Evolutionary conservation across 352 stramenopile species (phyloP).

Genomic region (Phytophthora macrochlamydospora): DNA sequence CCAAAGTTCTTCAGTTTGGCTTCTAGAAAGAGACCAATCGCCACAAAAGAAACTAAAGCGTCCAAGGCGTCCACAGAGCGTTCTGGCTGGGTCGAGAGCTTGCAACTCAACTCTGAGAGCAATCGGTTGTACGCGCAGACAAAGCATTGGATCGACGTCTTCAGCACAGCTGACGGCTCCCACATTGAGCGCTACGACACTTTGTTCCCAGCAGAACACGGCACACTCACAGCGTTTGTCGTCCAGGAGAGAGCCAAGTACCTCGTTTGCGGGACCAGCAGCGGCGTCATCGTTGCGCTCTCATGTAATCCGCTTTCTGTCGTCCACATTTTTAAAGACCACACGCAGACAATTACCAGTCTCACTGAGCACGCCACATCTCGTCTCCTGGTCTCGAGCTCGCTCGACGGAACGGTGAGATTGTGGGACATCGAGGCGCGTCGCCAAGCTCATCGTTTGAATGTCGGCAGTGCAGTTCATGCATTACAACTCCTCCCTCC

Average conservation of each 20-base stretch:
- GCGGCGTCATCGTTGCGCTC: constrained; percentile 59
- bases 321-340: constrained; percentile 73
- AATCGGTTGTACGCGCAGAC: constrained; percentile 57
- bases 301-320: constrained; percentile 61
- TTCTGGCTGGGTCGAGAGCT: constrained; percentile 48
- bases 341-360: constrained; percentile 62
- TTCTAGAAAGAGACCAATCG: constrained; percentile 14
- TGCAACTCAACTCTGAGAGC: constrained; percentile 52
- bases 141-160: constrained; percentile 58
- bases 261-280: constrained; percentile 63
- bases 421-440: constrained; percentile 74
- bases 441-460: constrained; percentile 64
- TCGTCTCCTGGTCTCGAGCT: constrained; percentile 67
- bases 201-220: constrained; percentile 55
- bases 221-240: constrained; percentile 67
- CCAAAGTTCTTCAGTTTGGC: constrained; percentile 49
- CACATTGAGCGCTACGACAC: constrained; percentile 59
- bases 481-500: constrained; percentile 48
- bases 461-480: constrained; percentile 51
- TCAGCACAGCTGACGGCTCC: constrained; percentile 47
- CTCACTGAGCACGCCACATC: constrained; percentile 57
- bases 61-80: constrained; percentile 10
- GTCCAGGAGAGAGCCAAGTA: constrained; percentile 74
- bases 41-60: constrained; percentile 20
- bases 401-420: constrained; percentile 67